Base-by-base conservation (phyloP, 139 green algal species). In the Penium margaritaceum region DNA sequence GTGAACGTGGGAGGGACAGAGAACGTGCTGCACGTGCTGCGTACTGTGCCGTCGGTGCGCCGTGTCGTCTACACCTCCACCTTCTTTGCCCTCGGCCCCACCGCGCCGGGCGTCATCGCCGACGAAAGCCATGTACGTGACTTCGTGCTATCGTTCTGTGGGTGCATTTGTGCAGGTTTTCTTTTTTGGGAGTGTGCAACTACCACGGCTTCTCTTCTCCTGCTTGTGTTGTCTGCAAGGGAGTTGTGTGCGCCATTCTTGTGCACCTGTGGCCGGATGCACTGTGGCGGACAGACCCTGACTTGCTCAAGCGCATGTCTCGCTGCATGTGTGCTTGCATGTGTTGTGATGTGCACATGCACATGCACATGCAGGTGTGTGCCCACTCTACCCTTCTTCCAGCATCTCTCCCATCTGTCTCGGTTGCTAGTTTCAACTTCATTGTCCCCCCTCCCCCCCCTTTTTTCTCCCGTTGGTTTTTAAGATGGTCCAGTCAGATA, bases 11-110 rank as follows among this genome's bases (percentile, higher is more conserved):
- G 63, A 37, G 33, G 6, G 33, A 15, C 46, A 15, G 46, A 70
- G 33, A 70, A 70, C 33, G 46, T 70, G 63, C 38, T 70, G 15
- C 38, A 70, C 9, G 9, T 1, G 43, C 63, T 70, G 43, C 63
- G 63, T 5, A 2, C 6, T 1, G 29, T 33, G 63, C 2, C 63
- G 15, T 60, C 63, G 2, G 3, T 71, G 3, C 3, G 46, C 9
- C 33, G 63, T 6, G 32, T 71, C 46, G 12, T 60, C 3, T 38
- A 60, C 63, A 38, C 46, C 30, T 57, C 27, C 27, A 47, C 27
- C 33, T 70, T 60, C 46, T 60, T 70, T 15, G 63, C 63, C 2
- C 29, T 57, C 1, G 63, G 63, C 4, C 63, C 63, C 32, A 71
- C 63, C 38, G 30, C 63, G 14, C 3, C 43, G 29, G 3, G 63